Conservation (phyloP, 1,284 basidiomycete species). For the Chalciporus sp. region DNA sequence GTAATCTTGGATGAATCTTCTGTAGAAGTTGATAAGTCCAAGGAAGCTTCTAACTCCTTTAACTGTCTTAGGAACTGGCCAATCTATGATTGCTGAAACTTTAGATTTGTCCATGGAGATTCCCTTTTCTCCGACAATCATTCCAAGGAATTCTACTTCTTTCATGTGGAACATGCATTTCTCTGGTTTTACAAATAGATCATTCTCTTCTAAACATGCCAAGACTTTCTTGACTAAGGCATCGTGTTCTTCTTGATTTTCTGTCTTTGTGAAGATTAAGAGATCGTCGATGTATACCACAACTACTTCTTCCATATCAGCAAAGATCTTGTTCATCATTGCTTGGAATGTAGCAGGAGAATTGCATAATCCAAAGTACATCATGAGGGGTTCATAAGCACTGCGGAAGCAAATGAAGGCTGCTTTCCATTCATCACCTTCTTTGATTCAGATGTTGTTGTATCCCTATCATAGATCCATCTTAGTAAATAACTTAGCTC, state of each 20-base stretch:
- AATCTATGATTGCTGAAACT: conserved; percentile 38
- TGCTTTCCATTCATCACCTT: conserved; percentile 23
- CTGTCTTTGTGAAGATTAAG: no score
- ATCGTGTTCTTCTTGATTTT: no score
- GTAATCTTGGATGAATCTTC: conserved; percentile 43
- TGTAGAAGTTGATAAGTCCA: conserved; percentile 46
- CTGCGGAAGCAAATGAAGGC: conserved; percentile 34
- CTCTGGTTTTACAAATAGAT: no score
- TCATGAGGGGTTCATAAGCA: conserved; percentile 36
- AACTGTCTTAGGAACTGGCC: conserved; percentile 38
- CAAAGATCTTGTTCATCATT: conserved; percentile 28
- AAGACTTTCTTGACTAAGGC: no score
- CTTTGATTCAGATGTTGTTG: conserved; percentile 6
- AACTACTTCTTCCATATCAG: no score
- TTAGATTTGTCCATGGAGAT: conserved; percentile 25
- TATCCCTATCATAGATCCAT: conserved; percentile 33
- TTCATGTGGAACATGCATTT: no score
- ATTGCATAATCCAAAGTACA: conserved; percentile 38
- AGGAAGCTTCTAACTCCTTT: no score
- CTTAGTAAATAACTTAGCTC: no score
- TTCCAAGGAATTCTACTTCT: no score
- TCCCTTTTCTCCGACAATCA: no score
- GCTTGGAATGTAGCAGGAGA: conserved; percentile 34
- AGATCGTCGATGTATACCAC: no score
- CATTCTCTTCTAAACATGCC: no score